phyloP scores from a whole-genome alignment of 2,329 filamentous ascomycete genomes.

The Seiridium unicorne region DNA sequence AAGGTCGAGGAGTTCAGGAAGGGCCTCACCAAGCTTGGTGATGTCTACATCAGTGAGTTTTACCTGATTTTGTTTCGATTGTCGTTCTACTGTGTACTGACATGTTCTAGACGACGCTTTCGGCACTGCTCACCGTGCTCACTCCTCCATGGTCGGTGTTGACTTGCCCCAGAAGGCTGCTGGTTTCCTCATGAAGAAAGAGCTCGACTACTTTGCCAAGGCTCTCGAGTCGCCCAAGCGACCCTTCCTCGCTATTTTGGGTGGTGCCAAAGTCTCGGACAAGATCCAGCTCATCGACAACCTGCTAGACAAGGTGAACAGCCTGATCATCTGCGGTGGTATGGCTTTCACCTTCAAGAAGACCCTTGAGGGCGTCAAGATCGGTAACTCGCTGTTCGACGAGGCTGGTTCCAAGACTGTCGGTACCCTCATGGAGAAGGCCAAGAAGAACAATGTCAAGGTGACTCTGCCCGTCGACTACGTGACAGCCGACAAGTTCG shows the following conservation, averaged over 20 bases:
- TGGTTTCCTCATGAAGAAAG: slow-evolving; percentile 99
- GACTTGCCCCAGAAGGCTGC: slow-evolving; percentile 95
- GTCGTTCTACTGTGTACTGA: background rate
- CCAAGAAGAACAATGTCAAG: slow-evolving; percentile 94
- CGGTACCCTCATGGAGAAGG: slow-evolving; percentile 84
- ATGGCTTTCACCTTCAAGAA: slow-evolving; percentile 99
- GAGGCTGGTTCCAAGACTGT: slow-evolving; percentile 93
- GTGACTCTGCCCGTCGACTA: slow-evolving; percentile 94
- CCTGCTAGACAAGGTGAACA: slow-evolving; percentile 96
- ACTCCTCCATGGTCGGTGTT: slow-evolving; percentile 98
- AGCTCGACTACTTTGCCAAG: slow-evolving; percentile 98
- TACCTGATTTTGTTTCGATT: background rate
- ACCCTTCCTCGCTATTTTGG: slow-evolving; percentile 97
- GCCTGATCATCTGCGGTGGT: slow-evolving; percentile 90
- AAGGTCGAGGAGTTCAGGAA: slow-evolving; percentile 93
- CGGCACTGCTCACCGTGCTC: slow-evolving; percentile 94
- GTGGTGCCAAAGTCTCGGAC: slow-evolving; percentile 97
- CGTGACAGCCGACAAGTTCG: slow-evolving; percentile 94
- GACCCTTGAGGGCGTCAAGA: slow-evolving; percentile 86
- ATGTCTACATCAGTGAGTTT: slow-evolving; percentile 88
- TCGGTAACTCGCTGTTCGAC: slow-evolving; percentile 90
- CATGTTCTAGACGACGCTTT: slow-evolving; percentile 80
- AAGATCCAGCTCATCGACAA: slow-evolving; percentile 99
- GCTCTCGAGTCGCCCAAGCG: slow-evolving; percentile 90
- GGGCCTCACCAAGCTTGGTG: slow-evolving; percentile 88